Base-by-base conservation (phyloP, 176 grass and related monocot genomes). In the Oropetium thomaeum region DNA sequence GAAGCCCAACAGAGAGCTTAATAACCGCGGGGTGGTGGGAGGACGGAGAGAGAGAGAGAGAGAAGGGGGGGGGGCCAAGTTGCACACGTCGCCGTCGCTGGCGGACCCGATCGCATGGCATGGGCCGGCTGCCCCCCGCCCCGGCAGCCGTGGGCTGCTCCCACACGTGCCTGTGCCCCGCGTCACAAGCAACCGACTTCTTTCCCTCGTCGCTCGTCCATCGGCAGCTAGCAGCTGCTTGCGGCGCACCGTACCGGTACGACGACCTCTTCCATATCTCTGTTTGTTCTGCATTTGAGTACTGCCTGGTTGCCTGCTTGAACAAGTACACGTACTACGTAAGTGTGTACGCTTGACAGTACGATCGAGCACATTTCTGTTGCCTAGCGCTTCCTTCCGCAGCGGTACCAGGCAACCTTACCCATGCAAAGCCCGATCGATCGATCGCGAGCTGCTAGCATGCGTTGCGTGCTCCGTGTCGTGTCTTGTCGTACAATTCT, bases 151-250 rank as follows among this genome's bases (percentile, higher is more conserved):
- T 42, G 68, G 86, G 27, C 22, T 41, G 22, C 45, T 28, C 75
- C 76, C 31, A 41, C 76, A 71, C 70, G 86, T 89, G 87, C 71
- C 59, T 42, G 23, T 89, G 87, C 77, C 80, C 57, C 47, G 67
- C 70, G 69, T 70, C 60, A 75, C 28, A 84, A 48, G 78, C 64
- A 71, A 86, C 71, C 27, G 20, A 39, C 76, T 67, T 42, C 28
- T 5, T 19, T 5, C 8, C 0, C 10, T 7, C 8, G 1, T 13
- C 5, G 20, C 7, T 23, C 0, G 5, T 9, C 12, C 17, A 8
- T 4, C 30, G 23, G 13, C 32, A 17, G 64, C 45, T 10, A 37
- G 41, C 30, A 16, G 13, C 32, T 12, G 64, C 45, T 10, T 47
- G 41, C 63, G 31, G 52, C 43, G 25, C 31, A 31, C 37, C 37